Base-by-base conservation (phyloP, 192 early-diverging fungal genomes). In the Gamsiella multidivaricata region DNA sequence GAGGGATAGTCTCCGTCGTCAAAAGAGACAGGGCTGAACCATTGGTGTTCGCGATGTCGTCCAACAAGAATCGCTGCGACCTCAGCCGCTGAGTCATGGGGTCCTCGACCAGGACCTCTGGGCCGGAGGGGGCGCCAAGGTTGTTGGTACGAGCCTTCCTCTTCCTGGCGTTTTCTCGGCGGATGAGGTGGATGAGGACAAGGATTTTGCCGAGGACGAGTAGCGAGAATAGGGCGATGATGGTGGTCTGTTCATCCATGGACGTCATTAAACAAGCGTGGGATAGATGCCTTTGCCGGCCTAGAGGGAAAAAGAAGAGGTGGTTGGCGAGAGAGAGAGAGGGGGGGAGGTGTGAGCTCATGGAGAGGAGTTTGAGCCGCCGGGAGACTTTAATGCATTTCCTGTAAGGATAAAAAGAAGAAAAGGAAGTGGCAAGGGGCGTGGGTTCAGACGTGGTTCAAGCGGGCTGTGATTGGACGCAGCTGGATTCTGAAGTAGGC, bases 11-110 rank as follows among this genome's bases (percentile, higher is more conserved):
- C 3, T 29, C 28, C 9, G 59, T 14, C 1, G 43, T 61, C n/a
- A n/a, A n/a, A n/a, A n/a, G n/a, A 9, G 57, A 43, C 8, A 26
- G 26, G 29, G 59, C 43, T 61, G 31, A 17, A 31, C 43, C 17
- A 61, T 3, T 29, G 26, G 2, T n/a, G n/a, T 46, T 18, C 12
- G 10, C 45, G n/a, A 5, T 5, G 45, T 6, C 45, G 45, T 6
- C 45, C 41, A 42, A 46, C 4, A n/a, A 18, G 45, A 46, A 18
- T 39, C 37, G 7, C 12, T 39, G 45, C 5, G 45, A 46, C 4
- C 45, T 9, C 5, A 31, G 10, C 51, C 51, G 51, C 34, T 61
- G 59, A 2, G 59, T 47, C 59, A 61, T 61, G 0, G 59, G 59
- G 6, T 61, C 59, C 0, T 39, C 37, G 3, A 45, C 45, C 28